Percentiles rank a stretch among this genome's conserved stretches.
Conservation (phyloP, 805 yeast species). For the Candida pseudoglaebosa region DNA sequence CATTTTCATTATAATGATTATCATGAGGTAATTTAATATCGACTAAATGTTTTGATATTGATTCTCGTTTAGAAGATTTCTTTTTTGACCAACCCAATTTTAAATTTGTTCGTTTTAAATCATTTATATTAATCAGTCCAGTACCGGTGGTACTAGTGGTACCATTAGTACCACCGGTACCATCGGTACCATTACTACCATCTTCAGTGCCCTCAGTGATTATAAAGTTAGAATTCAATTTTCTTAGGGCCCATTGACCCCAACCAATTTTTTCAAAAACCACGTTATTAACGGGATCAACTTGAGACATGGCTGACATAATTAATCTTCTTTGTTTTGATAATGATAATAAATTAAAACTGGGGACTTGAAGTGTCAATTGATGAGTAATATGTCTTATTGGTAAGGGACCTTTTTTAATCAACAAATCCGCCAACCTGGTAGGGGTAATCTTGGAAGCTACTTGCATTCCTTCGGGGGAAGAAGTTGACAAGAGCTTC, state of each 20-base stretch:
- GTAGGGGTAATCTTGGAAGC: slow-evolving; percentile 82
- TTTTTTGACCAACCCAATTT: slow-evolving; percentile 41
- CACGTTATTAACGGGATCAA: slow-evolving; percentile 55
- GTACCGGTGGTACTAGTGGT: too few species aligned
- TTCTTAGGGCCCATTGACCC: slow-evolving; percentile 94
- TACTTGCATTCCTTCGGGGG: slow-evolving; percentile 85
- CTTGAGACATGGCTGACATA: slow-evolving; percentile 81
- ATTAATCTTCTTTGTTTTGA: slow-evolving; percentile 88
- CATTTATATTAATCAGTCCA: slow-evolving; percentile 26
- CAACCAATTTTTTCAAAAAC: slow-evolving; percentile 92
- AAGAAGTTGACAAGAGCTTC: slow-evolving; percentile 59
- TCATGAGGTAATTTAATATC: slow-evolving; percentile 1
- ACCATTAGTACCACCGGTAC: too few species aligned
- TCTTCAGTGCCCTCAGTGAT: slow-evolving; percentile 43
- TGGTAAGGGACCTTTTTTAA: slow-evolving; percentile 81
- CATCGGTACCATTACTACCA: slow-evolving; percentile 2
- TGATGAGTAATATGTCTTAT: slow-evolving; percentile 85
- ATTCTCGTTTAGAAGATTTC: slow-evolving; percentile 29
- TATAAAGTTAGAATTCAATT: slow-evolving; percentile 42
- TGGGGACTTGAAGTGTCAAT: slow-evolving; percentile 66
- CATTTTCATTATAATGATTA: slow-evolving; percentile 2
- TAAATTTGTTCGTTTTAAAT: slow-evolving; percentile 29
- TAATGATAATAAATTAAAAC: slow-evolving; percentile 73
- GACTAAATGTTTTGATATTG: slow-evolving; percentile 40
- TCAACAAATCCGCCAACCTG: slow-evolving; percentile 63